These are phyloP conservation scores for Haematococcus sp. DNA, from an alignment of 139 green algal species.

Conservation along the genomic window DNA sequence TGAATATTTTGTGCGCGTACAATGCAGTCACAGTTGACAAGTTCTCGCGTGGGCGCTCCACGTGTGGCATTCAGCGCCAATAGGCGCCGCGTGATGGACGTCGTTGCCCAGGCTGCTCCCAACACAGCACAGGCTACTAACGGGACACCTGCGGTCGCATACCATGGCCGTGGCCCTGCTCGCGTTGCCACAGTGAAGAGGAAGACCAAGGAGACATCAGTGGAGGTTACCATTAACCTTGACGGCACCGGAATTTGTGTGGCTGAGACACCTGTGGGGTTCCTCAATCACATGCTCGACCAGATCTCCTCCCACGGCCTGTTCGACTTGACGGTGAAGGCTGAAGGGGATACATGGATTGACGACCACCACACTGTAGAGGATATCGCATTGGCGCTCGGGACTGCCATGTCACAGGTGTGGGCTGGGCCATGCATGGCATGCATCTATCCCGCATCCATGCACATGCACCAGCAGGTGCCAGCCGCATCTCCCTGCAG, in stretches of 20 bases:
- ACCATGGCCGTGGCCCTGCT: neutral
- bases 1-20: no score
- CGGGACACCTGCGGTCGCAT: neutral
- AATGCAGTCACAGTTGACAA: no score
- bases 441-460: neutral
- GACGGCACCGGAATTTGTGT: conserved; percentile 88
- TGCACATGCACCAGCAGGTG: neutral
- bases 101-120: neutral
- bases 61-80: neutral
- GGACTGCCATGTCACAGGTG: conserved; percentile 48
- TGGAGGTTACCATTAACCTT: conserved; percentile 88
- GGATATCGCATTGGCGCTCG: conserved; percentile 87
- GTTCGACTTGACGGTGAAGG: conserved; percentile 80
- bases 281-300: conserved; percentile 99
- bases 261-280: conserved; percentile 77
- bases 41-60: no score
- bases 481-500: no score
- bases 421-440: neutral
- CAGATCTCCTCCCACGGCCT: conserved; percentile 89
- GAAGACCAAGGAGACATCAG: conserved; percentile 90
- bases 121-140: neutral
- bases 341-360: conserved; percentile 92
- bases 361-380: conserved; percentile 99
- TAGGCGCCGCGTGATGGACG: neutral
- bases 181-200: conserved; percentile 43